phyloP scores from a whole-genome alignment of 208 protist genomes.

The Leishmania tarentolae region DNA sequence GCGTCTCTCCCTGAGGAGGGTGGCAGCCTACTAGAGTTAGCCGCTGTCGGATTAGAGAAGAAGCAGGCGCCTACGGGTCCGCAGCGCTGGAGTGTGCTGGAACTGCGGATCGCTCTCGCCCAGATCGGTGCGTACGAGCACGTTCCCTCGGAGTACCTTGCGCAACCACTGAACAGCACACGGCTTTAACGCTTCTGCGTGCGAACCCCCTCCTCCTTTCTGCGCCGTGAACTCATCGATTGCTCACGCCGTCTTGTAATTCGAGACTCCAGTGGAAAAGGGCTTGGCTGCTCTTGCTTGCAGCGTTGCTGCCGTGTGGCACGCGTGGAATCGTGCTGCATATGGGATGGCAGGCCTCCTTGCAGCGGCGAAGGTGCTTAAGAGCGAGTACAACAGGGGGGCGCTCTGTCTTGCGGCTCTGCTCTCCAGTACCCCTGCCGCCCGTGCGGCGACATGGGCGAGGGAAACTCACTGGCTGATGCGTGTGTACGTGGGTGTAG shows the following conservation, averaged over 20 bases:
- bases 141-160: conserved; percentile 23
- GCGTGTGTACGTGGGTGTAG: not conserved
- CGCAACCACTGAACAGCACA: not conserved
- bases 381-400: not conserved
- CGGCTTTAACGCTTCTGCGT: not conserved
- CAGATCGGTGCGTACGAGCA: conserved; percentile 46
- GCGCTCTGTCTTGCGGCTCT: not conserved
- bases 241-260: not conserved
- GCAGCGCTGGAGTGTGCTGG: conserved; percentile 68
- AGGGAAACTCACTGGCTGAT: not conserved
- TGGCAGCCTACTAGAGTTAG: conserved; percentile 37
- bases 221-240: not conserved
- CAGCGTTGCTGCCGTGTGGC: not conserved
- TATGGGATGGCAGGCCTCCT: too few species aligned
- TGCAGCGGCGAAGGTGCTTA: not conserved
- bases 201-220: not conserved
- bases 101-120: conserved; percentile 54
- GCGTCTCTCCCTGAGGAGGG: conserved; percentile 39
- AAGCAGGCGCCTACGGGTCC: conserved; percentile 45
- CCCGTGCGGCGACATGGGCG: not conserved
- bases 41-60: conserved; percentile 23
- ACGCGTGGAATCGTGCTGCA: not conserved
- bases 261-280: not conserved
- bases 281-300: not conserved
- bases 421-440: not conserved